Base-by-base conservation (phyloP, 345 rosid species). In the Salix dunnii region DNA sequence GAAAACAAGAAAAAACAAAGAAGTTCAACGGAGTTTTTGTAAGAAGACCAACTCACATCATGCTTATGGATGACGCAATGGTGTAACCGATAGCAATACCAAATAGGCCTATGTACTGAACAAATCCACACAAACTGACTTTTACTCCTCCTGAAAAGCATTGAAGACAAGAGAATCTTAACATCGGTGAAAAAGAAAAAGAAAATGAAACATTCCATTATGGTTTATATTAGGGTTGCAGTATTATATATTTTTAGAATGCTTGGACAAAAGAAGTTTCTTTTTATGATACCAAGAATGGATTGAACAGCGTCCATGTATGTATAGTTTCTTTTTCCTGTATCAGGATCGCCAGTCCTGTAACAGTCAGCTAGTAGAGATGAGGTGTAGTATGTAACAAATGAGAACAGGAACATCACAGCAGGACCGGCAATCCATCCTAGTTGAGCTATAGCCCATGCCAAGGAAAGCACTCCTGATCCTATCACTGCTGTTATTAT, bases 231-330 rank as follows among this genome's bases (percentile, higher is more conserved):
- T 21, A 14, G 43, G 40, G 35, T 20, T 67, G 21, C 20, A 31
- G 7, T 67, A 17, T 35, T 67, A 0, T 35, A 13, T 20, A 31
- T 35, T 67, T 9, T 17, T 36, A 16, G 14, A 35, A 21, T 25
- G 7, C 14, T 14, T 63, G 18, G 16, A 23, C 4, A 21, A 35
- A 67, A 20, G 0, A 42, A 42, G 46, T 42, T 31, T 9, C 3
- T 17, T n/a, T 31, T 16, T 28, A 67, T 8, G n/a, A 20, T 73
- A 86, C 91, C 89, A n/a, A 88, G 79, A 71, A 81, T 80, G 67
- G 85, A 68, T 68, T 73, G 72, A 23, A 84, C 89, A 42, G 89
- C 88, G 14, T 78, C 89, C 74, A 74, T 83, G 73, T 84, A 88
- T 60, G 82, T 83, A 48, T 74, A 75, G 77, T 88, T 86, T 71